Conservation (phyloP, 1,139 yeast species). For the Magnusiomyces clavatus region DNA sequence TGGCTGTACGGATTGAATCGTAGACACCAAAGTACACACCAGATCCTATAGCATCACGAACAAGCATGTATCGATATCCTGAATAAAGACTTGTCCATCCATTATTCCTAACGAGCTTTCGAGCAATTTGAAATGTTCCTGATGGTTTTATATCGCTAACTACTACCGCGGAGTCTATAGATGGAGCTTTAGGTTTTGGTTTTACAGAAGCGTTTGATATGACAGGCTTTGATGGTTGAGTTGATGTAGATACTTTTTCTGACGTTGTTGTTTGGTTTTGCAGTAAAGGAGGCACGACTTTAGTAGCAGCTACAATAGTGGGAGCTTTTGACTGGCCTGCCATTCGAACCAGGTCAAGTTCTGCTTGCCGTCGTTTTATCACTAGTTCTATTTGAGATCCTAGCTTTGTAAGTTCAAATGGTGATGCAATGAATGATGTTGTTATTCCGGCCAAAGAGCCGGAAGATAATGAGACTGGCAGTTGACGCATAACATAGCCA, state of each 20-base stretch:
- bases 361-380: conserved; percentile 37
- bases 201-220: neutral
- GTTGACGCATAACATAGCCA: conserved; percentile 38
- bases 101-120: conserved; percentile 45
- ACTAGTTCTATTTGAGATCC: conserved; percentile 58
- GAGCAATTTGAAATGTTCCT: conserved; percentile 43
- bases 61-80: conserved; percentile 59
- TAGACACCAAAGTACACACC: conserved; percentile 70
- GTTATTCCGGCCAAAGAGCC: conserved; percentile 63
- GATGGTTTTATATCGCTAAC: conserved; percentile 9
- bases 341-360: conserved; percentile 22
- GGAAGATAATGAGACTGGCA: conserved; percentile 59
- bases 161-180: neutral
- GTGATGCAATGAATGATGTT: conserved; percentile 66
- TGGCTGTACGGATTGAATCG: conserved; percentile 50
- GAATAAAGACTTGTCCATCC: conserved; percentile 64
- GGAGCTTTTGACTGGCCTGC: conserved; percentile 8
- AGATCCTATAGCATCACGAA: conserved; percentile 61
- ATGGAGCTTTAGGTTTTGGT: neutral
- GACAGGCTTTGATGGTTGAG: neutral
- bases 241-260: neutral
- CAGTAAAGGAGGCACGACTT: neutral
- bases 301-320: conserved; percentile 5
- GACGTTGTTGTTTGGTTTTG: neutral
- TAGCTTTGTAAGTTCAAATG: conserved; percentile 77